Base-by-base conservation (phyloP, 495 filamentous ascomycete genomes). In the Hypoxylon perforatum region DNA sequence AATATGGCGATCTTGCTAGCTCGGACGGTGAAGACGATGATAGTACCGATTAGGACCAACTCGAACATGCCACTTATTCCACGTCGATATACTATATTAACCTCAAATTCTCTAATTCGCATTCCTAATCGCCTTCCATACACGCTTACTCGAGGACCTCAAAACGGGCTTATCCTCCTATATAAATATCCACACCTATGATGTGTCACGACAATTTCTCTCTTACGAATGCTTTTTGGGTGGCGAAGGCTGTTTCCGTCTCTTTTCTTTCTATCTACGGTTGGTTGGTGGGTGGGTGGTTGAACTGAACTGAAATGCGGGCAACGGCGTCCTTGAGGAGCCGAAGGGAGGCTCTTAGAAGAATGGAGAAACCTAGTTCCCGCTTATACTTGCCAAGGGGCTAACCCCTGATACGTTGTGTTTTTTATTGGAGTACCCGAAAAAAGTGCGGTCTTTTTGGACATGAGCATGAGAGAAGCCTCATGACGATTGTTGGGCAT, bases 1-100 rank as follows among this genome's bases (percentile, higher is more conserved):
- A 63, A 39, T 85, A 73, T 48, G 83, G 83, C 14, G 61, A 72
- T 2, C 70, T 83, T 17, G 56, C 62, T 19, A 46, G 11, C 23
- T 58, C 61, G 14, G 68, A 67, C 21, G 63, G 61, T 11, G 71
- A 67, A 22, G 54, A 50, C 9, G 69, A 75, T 14, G 77, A 68
- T 54, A 68, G 69, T 22, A 73, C 72, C 18, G 74, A 77, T 51
- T 69, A 76, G 38, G 75, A 77, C 45, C 72, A 57, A 54, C 11
- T 10, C 28, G 19, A 25, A 21, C 33, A 11, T 23, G 21, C 19
- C 23, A 33, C 39, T 22, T 10, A 35, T 19, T 12, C 25, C 23
- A 12, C n/a, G 22, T 36, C 53, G 44, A 38, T 54, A 65, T 63
- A 45, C 4, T 63, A 63, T 59, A 64, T 28, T 21, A n/a, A 23